A percentile compares a stretch with the other conserved stretches of the same genome.
Evolutionary conservation across 768 basidiomycete species (phyloP).

Genomic region (Russula dissimulans): DNA sequence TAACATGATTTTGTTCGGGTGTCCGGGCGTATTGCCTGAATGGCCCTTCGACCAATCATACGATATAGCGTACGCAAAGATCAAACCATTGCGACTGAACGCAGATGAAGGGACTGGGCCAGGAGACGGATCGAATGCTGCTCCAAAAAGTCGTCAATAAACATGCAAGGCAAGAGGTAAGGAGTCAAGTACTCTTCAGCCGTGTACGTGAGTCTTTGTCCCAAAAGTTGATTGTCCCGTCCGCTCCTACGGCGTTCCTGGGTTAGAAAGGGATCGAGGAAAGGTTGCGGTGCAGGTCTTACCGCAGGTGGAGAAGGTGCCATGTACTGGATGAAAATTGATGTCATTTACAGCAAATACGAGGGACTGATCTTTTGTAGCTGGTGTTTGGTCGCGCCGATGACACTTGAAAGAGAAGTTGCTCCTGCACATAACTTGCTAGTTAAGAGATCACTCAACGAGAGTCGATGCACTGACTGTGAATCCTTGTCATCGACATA

Average conservation of each 20-base stretch:
- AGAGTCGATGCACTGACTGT: conserved; percentile 33
- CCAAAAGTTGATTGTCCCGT: conserved; percentile 89
- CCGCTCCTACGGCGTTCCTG: conserved; percentile 42
- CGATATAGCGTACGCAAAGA: conserved; percentile 87
- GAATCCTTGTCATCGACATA: conserved; percentile 81
- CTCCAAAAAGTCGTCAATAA: neutral
- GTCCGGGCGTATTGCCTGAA: conserved; percentile 63
- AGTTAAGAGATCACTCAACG: neutral
- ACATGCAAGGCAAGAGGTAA: neutral
- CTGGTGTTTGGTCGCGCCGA: conserved; percentile 29
- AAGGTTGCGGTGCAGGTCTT: neutral
- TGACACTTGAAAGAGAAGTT: conserved; percentile 57
- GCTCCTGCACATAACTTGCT: conserved; percentile 22
- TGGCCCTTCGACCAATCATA: conserved; percentile 95
- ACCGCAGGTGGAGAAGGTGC: conserved; percentile 40
- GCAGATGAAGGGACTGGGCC: conserved; percentile 72
- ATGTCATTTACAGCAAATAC: conserved; percentile 52
- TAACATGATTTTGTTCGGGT: conserved; percentile 74
- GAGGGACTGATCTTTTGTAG: conserved; percentile 33
- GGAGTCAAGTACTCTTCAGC: conserved; percentile 60
- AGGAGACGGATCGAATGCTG: conserved; percentile 64
- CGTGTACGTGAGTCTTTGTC: conserved; percentile 89
- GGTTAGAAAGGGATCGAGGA: neutral
- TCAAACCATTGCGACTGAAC: conserved; percentile 81
- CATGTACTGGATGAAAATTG: conserved; percentile 44